Conservation (phyloP, 305 asterid genomes). For the Petunia hybrid region DNA sequence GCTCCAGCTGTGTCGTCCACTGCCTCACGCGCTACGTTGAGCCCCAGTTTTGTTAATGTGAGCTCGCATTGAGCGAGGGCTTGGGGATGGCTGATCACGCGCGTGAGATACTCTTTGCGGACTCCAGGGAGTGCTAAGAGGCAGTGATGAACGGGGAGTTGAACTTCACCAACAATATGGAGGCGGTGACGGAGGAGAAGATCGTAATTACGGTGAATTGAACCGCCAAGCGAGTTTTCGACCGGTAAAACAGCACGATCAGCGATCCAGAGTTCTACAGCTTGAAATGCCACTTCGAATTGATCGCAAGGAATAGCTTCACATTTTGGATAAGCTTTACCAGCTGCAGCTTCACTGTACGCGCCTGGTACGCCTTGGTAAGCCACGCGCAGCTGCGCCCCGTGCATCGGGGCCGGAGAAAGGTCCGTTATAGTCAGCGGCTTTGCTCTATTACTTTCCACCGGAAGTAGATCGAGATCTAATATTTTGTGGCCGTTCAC, state of each 20-base stretch:
- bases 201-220: constrained; percentile 89
- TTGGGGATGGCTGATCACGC: constrained; percentile 89
- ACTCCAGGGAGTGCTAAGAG: constrained; percentile 86
- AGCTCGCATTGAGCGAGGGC: constrained; percentile 87
- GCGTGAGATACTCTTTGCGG: constrained; percentile 62
- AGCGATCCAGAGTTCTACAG: constrained; percentile 92
- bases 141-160: constrained; percentile 91
- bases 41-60: constrained; percentile 66
- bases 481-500: constrained; percentile 67
- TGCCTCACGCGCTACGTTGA: constrained; percentile 73
- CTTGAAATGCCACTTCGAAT: constrained; percentile 87
- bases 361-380: constrained; percentile 94
- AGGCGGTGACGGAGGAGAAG: constrained; percentile 97
- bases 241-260: constrained; percentile 88
- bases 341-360: constrained; percentile 90
- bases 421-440: constrained; percentile 65
- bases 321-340: constrained; percentile 76
- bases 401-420: constrained; percentile 83
- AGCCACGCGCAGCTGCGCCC: constrained; percentile 72
- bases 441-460: constrained; percentile 50
- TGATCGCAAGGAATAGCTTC: constrained; percentile 93
- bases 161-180: constrained; percentile 95
- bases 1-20: constrained; percentile 97
- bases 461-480: constrained; percentile 59
- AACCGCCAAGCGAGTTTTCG: constrained; percentile 86